These are phyloP conservation scores for Phytophthora tentaculata DNA, from an alignment of 352 stramenopile genomes.

Conservation along the genomic window DNA sequence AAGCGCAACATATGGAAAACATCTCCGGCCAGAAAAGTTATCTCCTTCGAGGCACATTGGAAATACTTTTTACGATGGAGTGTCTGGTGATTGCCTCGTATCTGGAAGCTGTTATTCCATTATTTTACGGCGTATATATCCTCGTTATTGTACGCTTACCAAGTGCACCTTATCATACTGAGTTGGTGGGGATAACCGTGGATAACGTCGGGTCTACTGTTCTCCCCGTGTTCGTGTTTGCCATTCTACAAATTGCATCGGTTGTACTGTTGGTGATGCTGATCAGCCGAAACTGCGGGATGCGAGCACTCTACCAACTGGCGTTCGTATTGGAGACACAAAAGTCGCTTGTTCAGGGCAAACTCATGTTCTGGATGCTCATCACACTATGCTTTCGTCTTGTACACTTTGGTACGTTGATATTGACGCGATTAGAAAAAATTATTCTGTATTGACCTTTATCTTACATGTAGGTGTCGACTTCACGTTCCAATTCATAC, in stretches of 20 bases:
- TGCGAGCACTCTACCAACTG: neutral
- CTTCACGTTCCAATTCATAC: conserved; percentile 2
- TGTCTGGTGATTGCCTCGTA: neutral
- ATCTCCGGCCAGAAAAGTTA: neutral
- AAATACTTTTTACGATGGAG: neutral
- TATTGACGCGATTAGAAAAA: neutral
- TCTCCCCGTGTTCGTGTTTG: neutral
- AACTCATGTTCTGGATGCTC: neutral
- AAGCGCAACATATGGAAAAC: neutral
- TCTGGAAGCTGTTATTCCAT: neutral
- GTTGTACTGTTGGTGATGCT: neutral
- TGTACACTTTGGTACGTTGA: conserved; percentile 1
- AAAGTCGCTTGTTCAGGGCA: neutral
- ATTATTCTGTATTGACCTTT: too few relatives aligned
- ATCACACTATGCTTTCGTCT: neutral
- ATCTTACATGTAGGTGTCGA: neutral
- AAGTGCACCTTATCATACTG: neutral
- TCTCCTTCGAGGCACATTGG: neutral
- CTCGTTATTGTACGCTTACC: neutral
- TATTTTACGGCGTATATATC: neutral
- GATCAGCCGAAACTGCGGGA: neutral
- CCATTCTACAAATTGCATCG: neutral
- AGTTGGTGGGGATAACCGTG: neutral
- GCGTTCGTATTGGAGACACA: conserved; percentile 2
- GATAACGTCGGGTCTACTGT: neutral